Conservation (phyloP, 2,329 filamentous ascomycete genomes). For the Colletotrichum tropicicola region DNA sequence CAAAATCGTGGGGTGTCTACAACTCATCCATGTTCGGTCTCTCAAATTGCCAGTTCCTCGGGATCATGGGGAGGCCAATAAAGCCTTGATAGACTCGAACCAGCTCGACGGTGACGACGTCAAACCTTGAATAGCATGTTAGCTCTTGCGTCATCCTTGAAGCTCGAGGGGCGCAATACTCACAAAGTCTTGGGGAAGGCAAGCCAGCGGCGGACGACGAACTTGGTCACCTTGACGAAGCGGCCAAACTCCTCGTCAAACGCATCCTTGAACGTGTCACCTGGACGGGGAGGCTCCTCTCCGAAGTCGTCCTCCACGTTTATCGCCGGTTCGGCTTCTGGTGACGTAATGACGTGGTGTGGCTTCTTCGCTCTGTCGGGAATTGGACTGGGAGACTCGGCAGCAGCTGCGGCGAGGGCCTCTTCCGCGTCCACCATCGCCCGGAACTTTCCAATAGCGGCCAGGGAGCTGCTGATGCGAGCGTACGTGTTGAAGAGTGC, state of each 20-base stretch:
- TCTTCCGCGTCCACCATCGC: conserved; percentile 56
- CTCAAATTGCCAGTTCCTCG: conserved; percentile 56
- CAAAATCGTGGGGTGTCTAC: conserved; percentile 35
- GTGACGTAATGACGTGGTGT: conserved; percentile 46
- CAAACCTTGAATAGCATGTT: conserved; percentile 38
- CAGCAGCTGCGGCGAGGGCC: conserved; percentile 33
- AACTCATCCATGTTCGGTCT: conserved; percentile 59
- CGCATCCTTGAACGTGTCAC: conserved; percentile 59
- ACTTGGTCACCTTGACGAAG: conserved; percentile 69
- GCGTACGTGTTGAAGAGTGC: conserved; percentile 95
- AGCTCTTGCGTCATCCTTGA: neutral
- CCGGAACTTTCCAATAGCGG: conserved; percentile 78
- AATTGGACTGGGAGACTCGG: conserved; percentile 34
- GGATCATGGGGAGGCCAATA: conserved; percentile 60
- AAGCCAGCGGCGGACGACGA: conserved; percentile 77
- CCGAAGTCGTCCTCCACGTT: conserved; percentile 42
- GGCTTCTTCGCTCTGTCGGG: conserved; percentile 54
- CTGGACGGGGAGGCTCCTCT: conserved; percentile 39
- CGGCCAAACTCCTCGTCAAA: conserved; percentile 71
- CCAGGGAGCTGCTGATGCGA: conserved; percentile 82
- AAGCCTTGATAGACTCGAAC: conserved; percentile 59
- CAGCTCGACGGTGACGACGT: conserved; percentile 55
- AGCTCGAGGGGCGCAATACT: conserved; percentile 49
- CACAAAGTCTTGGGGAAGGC: conserved; percentile 74
- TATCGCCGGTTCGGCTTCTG: conserved; percentile 30